These are phyloP conservation scores for Colletotrichum filicis DNA, from an alignment of 2,329 filamentous ascomycete genomes.

Conservation along the genomic window DNA sequence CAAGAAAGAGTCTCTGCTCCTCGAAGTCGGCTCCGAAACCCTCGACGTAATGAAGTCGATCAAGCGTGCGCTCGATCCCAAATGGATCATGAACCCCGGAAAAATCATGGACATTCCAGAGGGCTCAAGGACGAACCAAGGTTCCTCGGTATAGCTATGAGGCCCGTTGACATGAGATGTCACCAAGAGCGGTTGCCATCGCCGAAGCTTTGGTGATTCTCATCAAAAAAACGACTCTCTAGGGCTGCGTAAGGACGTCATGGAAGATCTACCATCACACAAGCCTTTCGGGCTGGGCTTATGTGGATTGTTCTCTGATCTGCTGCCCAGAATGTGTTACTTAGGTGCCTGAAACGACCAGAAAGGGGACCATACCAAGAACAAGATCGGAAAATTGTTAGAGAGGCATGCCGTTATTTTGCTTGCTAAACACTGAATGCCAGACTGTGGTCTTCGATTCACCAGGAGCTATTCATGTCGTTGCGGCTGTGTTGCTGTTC, in stretches of 20 bases:
- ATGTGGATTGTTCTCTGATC: neutral
- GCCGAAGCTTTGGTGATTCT: no score
- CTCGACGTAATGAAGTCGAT: conserved; percentile 86
- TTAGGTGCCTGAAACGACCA: no score
- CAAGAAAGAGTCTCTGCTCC: conserved; percentile 83
- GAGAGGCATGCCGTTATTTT: no score
- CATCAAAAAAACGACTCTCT: no score
- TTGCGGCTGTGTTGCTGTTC: no score
- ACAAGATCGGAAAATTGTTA: neutral
- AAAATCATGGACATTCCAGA: conserved; percentile 82
- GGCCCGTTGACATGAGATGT: neutral
- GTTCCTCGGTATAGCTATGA: neutral
- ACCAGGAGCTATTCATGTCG: no score
- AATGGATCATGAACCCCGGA: conserved; percentile 91
- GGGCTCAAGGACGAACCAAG: conserved; percentile 40
- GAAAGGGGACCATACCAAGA: no score
- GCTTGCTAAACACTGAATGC: no score
- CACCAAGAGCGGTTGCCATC: neutral
- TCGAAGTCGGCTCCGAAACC: conserved; percentile 84
- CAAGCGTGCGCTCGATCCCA: conserved; percentile 84
- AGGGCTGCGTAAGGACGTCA: neutral
- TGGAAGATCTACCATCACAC: neutral
- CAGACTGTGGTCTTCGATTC: no score
- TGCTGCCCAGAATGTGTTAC: neutral
- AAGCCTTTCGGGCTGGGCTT: neutral